Percentiles rank a stretch among this genome's conserved stretches.
phyloP scores from a whole-genome alignment of 2,329 filamentous ascomycete species.

The Cercospora beticola region DNA sequence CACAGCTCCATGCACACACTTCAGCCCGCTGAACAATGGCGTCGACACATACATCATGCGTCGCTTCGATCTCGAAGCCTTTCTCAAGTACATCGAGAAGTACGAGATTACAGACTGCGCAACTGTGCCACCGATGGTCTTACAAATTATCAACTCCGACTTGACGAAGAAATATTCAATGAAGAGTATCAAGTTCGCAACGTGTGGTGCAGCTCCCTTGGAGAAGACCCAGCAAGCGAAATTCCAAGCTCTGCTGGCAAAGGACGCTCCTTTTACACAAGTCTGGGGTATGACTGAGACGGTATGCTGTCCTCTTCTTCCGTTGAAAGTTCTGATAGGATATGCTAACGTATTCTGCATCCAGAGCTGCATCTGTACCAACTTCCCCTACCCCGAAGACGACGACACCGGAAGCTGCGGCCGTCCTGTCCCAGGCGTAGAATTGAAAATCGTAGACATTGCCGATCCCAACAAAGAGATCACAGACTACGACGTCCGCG shows the following conservation, averaged over 20 bases:
- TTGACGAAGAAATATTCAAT: constrained; percentile 67
- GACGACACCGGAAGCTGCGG: constrained; percentile 71
- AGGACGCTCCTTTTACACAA: constrained; percentile 35
- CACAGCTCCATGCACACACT: constrained; percentile 43
- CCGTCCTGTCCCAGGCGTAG: constrained; percentile 62
- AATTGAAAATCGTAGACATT: constrained; percentile 65
- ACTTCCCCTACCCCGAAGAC: constrained; percentile 60
- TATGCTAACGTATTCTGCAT: background rate
- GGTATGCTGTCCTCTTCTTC: constrained; percentile 33
- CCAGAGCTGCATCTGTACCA: constrained; percentile 62
- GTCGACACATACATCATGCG: constrained; percentile 44
- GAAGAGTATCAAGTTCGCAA: constrained; percentile 63
- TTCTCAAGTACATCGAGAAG: constrained; percentile 62
- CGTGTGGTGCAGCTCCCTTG: constrained; percentile 75
- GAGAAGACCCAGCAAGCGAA: constrained; percentile 70
- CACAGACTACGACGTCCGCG: constrained; percentile 67
- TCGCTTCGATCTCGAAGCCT: constrained; percentile 51
- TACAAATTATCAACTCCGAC: constrained; percentile 63
- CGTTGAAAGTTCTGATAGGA: background rate
- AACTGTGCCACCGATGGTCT: constrained; percentile 71
- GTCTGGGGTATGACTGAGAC: constrained; percentile 47
- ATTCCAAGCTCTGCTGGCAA: constrained; percentile 60
- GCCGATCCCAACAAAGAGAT: constrained; percentile 65
- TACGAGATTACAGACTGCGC: constrained; percentile 67
- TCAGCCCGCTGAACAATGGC: constrained; percentile 39